phyloP scores from a whole-genome alignment of 495 filamentous ascomycete genomes.

The Corynascus novoguineensis region DNA sequence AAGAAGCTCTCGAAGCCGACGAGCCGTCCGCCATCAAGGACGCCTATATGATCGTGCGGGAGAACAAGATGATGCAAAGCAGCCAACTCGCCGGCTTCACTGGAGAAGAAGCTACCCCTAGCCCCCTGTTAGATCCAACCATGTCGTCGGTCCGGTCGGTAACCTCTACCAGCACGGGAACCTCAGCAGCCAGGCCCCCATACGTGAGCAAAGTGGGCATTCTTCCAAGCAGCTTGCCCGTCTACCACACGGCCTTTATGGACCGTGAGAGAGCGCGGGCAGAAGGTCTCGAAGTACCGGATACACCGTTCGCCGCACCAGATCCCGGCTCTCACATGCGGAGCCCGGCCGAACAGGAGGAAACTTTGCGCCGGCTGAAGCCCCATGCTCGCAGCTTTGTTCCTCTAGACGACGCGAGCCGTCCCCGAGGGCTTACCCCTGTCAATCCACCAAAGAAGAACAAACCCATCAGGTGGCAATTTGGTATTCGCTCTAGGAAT shows the following conservation, averaged over 20 bases:
- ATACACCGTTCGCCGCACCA: constrained; percentile 37
- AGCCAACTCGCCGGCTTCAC: constrained; percentile 46
- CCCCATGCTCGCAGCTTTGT: constrained; percentile 62
- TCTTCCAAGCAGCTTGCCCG: constrained; percentile 80
- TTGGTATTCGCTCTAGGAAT: constrained; percentile 90
- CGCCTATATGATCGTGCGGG: constrained; percentile 93
- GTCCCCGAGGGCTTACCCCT: constrained; percentile 60
- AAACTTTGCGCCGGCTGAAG: constrained; percentile 67
- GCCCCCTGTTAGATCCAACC: constrained; percentile 32
- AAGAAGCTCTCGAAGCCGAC: constrained; percentile 82
- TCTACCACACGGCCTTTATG: constrained; percentile 87
- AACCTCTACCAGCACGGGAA: constrained; percentile 39
- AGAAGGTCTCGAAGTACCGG: constrained; percentile 32
- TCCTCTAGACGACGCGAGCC: constrained; percentile 56
- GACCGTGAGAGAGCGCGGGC: constrained; percentile 55
- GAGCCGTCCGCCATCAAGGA: constrained; percentile 98
- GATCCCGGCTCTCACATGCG: constrained; percentile 49
- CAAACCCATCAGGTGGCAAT: constrained; percentile 85
- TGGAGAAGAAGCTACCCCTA: constrained; percentile 23
- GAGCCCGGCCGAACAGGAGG: constrained; percentile 68
- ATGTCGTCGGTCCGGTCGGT: constrained; percentile 42
- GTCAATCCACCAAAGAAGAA: constrained; percentile 57
- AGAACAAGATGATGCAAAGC: constrained; percentile 95
- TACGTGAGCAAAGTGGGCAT: constrained; percentile 81
- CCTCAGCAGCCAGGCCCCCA: constrained; percentile 41